Base-by-base conservation (phyloP, 116 monocot genomes). In the Zostera marina region DNA sequence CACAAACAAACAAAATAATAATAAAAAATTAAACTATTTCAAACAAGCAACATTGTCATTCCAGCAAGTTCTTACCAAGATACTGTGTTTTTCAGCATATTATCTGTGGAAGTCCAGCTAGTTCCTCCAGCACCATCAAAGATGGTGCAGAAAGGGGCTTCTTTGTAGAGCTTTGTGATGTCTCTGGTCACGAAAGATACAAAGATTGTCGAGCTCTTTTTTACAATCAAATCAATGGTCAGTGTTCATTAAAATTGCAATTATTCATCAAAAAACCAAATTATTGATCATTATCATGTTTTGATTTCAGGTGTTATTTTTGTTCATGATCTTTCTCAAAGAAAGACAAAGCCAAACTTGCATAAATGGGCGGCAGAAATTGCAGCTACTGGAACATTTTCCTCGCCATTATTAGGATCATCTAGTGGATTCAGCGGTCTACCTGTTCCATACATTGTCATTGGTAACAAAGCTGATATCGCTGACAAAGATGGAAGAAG, bases 131-230 rank as follows among this genome's bases (percentile, higher is more conserved):
- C 74, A 80, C 63, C 74, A 78, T 80, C 58, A 86, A 74, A 63
- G 70, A 72, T 77, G 98, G 90, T 65, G 58, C 61, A 46, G 86
- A 98, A 48, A 85, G 83, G 56, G 76, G 85, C 54, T 86, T 90
- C 70, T 98, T 98, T 81, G 82, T 98, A 57, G 98, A 98, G 69
- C 74, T 98, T 58, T 98, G 98, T 85, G 98, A 98, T 78, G 48
- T 90, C 12, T 83, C 90, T 32, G 98, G 90, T 47, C 98, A 98
- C 54, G 86, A 98, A 54, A 66, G 98, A 42, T 98, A 90, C 69
- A 89, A 98, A 52, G 86, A 98, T 19, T 98, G 90, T 26, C 63
- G 98, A 53, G 82, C 90, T 38, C 73, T 86, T 59, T 98, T 98
- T 74, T 98, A 98, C 67, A 58, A 68, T 52, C 98, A 98, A 75